Percentiles rank a stretch among this genome's conserved stretches.
phyloP scores from a whole-genome alignment of 495 filamentous ascomycete species.

The Penicillium lividum region DNA sequence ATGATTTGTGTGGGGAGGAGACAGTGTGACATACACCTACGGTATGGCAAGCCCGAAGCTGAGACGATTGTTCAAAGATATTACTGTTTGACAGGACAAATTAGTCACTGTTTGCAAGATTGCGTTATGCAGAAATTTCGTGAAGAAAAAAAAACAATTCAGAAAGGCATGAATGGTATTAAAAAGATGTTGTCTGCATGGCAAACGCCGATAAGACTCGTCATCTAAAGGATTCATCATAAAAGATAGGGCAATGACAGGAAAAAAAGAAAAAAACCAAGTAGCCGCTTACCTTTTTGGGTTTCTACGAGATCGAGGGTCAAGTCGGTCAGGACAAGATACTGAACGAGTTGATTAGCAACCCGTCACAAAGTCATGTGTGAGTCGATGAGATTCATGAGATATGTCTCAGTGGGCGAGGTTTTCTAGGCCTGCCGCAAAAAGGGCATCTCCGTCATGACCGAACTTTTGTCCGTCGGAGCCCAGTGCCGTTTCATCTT shows the following conservation, averaged over 20 bases:
- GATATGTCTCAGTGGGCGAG: slow-evolving; percentile 87
- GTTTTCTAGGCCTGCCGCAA: slow-evolving; percentile 99
- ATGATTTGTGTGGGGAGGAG: slow-evolving; percentile 8
- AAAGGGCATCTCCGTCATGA: slow-evolving; percentile 85
- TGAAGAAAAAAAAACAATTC: slow-evolving; percentile 28
- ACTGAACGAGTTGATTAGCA: slow-evolving; percentile 36
- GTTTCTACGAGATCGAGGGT: slow-evolving; percentile 15
- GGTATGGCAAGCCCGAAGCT: slow-evolving; percentile 5
- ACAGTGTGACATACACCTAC: slow-evolving; percentile 37
- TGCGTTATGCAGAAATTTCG: slow-evolving; percentile 13
- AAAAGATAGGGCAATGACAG: slow-evolving; percentile 21
- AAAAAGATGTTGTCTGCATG: slow-evolving; percentile 57
- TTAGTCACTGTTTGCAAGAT: slow-evolving; percentile 29
- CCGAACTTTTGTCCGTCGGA: slow-evolving; percentile 71
- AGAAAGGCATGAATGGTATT: slow-evolving; percentile 63
- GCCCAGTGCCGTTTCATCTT: slow-evolving; percentile 99
- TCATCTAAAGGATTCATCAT: slow-evolving; percentile 61
- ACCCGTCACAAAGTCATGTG: slow-evolving; percentile 25
- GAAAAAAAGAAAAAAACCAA: slow-evolving; percentile 7
- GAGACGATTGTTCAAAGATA: neutral
- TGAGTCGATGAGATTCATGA: slow-evolving; percentile 23
- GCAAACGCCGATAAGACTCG: slow-evolving; percentile 64
- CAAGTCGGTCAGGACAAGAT: slow-evolving; percentile 2
- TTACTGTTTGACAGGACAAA: slow-evolving; percentile 16
- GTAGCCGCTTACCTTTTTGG: slow-evolving; percentile 21